Percentiles rank a stretch among this genome's conserved stretches.
phyloP scores from a whole-genome alignment of 2,329 filamentous ascomycete genomes.

The Colletotrichum lentis region DNA sequence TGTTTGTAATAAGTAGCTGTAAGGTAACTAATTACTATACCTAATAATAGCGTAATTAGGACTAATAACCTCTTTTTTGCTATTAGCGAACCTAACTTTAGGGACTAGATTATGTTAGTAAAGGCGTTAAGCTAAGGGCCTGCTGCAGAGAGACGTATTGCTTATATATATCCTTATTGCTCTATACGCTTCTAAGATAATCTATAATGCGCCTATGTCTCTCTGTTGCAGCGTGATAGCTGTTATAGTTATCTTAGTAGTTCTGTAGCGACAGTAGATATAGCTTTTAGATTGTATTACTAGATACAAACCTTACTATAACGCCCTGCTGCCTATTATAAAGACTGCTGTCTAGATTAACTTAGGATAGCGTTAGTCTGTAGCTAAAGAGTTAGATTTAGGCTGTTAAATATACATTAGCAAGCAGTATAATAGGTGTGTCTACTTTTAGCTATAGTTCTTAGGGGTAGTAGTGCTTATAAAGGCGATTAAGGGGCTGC shows the following conservation, averaged over 20 bases:
- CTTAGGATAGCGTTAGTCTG: neutral
- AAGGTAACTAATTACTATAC: too few species aligned
- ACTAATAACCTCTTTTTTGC: neutral
- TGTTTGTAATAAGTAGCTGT: too few species aligned
- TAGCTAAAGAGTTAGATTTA: neutral
- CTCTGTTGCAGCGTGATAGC: neutral
- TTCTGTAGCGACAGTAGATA: neutral
- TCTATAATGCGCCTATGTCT: neutral
- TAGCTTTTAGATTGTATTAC: neutral
- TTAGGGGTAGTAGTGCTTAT: neutral
- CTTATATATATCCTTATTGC: neutral
- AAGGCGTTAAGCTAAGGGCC: neutral
- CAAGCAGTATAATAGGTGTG: constrained; percentile 5
- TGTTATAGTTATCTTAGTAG: neutral
- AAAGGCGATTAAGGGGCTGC: neutral
- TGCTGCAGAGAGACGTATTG: neutral
- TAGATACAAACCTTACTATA: neutral
- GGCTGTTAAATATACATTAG: neutral
- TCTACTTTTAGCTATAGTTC: neutral
- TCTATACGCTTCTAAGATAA: neutral
- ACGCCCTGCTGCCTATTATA: constrained; percentile 13
- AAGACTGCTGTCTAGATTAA: neutral
- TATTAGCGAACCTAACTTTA: neutral
- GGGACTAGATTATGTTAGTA: neutral
- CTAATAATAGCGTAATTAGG: too few species aligned